Percentiles rank a stretch among this genome's conserved stretches.
Evolutionary conservation across 2,329 filamentous ascomycete genomes (phyloP).

Genomic region (Colletotrichum sp.): DNA sequence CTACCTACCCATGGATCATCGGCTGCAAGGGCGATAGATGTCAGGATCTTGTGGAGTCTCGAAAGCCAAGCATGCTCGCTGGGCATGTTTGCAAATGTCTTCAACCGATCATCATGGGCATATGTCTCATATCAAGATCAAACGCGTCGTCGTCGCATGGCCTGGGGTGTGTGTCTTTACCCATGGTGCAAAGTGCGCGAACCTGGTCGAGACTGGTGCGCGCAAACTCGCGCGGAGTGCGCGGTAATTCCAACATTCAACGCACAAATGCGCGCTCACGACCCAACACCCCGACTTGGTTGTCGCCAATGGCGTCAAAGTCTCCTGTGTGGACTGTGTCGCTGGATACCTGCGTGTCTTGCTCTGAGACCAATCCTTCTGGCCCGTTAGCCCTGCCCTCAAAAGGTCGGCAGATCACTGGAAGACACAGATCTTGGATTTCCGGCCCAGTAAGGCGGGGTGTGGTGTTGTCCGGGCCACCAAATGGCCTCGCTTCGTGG

Average conservation of each 20-base stretch:
- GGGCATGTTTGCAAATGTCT: background rate
- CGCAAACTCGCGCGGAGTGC: background rate
- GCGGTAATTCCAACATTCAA: background rate
- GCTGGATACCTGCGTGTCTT: background rate
- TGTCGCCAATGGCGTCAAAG: background rate
- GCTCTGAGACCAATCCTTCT: background rate
- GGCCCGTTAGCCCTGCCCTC: background rate
- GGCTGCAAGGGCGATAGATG: background rate
- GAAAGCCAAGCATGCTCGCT: background rate
- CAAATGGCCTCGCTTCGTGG: background rate
- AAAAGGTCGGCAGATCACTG: background rate
- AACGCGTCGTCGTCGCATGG: background rate
- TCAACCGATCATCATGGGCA: background rate
- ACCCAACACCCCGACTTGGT: background rate
- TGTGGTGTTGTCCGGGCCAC: background rate
- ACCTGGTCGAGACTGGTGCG: background rate
- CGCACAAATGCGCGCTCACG: background rate
- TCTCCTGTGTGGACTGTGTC: background rate
- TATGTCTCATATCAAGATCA: background rate
- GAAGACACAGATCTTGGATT: background rate
- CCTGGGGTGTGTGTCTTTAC: background rate
- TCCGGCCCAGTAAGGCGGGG: background rate
- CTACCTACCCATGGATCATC: background rate
- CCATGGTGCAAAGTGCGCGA: background rate
- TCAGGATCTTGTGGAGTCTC: background rate